These are phyloP conservation scores for Cryptosporidium baileyi DNA, from an alignment of 169 alveolate species.

Conservation along the genomic window DNA sequence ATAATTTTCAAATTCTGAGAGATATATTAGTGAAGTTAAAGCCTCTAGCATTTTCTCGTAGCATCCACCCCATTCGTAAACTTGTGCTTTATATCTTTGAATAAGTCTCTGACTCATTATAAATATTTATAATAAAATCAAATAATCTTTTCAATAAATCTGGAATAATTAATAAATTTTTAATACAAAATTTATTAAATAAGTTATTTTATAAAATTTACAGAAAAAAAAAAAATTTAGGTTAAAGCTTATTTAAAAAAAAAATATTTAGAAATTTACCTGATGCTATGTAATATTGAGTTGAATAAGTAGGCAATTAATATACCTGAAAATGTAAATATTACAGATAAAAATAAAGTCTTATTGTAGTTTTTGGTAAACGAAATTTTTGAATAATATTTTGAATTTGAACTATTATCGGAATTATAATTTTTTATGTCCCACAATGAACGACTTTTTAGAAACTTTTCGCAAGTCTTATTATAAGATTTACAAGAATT, in stretches of 20 bases:
- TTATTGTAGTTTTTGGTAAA: background rate
- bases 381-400: background rate
- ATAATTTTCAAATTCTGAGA: slow-evolving; percentile 59
- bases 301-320: background rate
- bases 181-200: background rate
- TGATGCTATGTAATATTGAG: too few species aligned
- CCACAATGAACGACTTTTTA: slow-evolving; percentile 24
- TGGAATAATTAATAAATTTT: background rate
- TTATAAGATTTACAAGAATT: background rate
- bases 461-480: background rate
- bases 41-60: slow-evolving; percentile 56
- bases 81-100: slow-evolving; percentile 19
- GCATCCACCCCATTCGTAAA: slow-evolving; percentile 39
- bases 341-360: too few species aligned
- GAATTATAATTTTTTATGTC: background rate
- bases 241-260: background rate
- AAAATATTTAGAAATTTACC: background rate
- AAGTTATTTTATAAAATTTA: too few species aligned
- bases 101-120: slow-evolving; percentile 8
- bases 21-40: slow-evolving; percentile 13
- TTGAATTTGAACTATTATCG: background rate
- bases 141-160: background rate
- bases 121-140: background rate
- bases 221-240: background rate
- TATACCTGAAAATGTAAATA: background rate